Conservation (phyloP, 495 filamentous ascomycete genomes). For the Aspergillus carlsbadensis region DNA sequence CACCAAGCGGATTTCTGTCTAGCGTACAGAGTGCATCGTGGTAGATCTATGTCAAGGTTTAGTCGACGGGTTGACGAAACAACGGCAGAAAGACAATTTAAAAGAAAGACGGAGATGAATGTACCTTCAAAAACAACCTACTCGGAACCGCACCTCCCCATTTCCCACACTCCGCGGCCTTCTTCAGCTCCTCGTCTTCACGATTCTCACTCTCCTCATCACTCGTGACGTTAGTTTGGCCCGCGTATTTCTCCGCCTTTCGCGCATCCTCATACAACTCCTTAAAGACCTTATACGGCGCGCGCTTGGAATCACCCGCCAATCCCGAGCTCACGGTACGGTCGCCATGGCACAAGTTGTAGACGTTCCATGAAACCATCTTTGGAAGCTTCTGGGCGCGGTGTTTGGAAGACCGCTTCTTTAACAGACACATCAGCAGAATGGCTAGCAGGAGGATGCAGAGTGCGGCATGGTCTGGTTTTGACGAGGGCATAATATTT, state of each 20-base stretch:
- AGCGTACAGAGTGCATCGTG: conserved; percentile 63
- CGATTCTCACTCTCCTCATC: conserved; percentile 39
- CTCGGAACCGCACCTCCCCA: conserved; percentile 65
- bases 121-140: conserved; percentile 62
- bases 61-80: background rate
- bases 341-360: conserved; percentile 48
- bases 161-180: conserved; percentile 56
- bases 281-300: conserved; percentile 54
- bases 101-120: background rate
- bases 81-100: background rate
- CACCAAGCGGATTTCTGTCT: conserved; percentile 51
- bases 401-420: background rate
- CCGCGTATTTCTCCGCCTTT: conserved; percentile 13
- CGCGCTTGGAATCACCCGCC: conserved; percentile 48
- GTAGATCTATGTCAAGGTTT: conserved; percentile 48
- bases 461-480: background rate
- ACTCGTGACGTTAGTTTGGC: conserved; percentile 34
- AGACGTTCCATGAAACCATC: conserved; percentile 38
- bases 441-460: background rate
- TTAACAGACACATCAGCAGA: background rate
- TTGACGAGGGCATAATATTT: background rate
- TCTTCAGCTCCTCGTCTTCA: conserved; percentile 31
- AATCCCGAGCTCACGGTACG: conserved; percentile 58
- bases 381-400: background rate
- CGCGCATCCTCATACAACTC: conserved; percentile 44